Percentiles rank a stretch among this genome's conserved stretches.
Evolutionary conservation across 495 filamentous ascomycete genomes (phyloP).

Genomic region (Penicillium pancosmium): DNA sequence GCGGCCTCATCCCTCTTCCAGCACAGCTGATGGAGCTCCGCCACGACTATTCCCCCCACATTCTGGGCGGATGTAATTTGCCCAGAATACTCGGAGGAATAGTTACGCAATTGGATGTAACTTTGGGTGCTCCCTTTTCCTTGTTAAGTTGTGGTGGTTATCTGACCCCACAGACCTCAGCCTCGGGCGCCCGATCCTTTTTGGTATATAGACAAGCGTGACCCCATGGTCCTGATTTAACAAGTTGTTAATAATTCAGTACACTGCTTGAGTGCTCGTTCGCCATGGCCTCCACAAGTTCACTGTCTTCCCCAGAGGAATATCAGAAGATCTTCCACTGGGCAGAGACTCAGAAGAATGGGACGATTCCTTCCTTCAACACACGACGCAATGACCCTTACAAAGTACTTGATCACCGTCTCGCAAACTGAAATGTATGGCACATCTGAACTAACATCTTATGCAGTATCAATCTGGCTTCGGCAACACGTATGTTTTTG

Average conservation of each 20-base stretch:
- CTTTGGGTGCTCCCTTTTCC: background rate
- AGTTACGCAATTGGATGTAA: background rate
- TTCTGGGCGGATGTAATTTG: background rate
- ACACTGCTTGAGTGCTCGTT: too few relatives aligned
- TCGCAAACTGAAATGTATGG: background rate
- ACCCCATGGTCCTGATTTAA: conserved; percentile 10
- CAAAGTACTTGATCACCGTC: conserved; percentile 35
- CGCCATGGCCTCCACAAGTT: conserved; percentile 34
- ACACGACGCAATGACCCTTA: conserved; percentile 57
- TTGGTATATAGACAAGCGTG: conserved; percentile 6
- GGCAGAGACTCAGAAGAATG: conserved; percentile 59
- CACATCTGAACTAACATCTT: conserved; percentile 19
- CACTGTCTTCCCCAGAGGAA: conserved; percentile 40
- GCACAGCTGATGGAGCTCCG: conserved; percentile 12
- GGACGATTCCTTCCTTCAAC: conserved; percentile 47
- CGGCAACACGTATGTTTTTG: conserved; percentile 50
- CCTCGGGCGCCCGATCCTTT: background rate
- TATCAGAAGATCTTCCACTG: conserved; percentile 62
- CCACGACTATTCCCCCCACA: conserved; percentile 8
- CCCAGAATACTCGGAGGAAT: too few relatives aligned
- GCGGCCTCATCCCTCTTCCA: background rate
- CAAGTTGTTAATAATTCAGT: background rate
- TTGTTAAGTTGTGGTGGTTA: background rate
- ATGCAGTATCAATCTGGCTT: conserved; percentile 56
- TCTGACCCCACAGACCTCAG: conserved; percentile 11